These are phyloP conservation scores for Centella asiatica DNA, from an alignment of 129 eudicot species.

Conservation along the genomic window DNA sequence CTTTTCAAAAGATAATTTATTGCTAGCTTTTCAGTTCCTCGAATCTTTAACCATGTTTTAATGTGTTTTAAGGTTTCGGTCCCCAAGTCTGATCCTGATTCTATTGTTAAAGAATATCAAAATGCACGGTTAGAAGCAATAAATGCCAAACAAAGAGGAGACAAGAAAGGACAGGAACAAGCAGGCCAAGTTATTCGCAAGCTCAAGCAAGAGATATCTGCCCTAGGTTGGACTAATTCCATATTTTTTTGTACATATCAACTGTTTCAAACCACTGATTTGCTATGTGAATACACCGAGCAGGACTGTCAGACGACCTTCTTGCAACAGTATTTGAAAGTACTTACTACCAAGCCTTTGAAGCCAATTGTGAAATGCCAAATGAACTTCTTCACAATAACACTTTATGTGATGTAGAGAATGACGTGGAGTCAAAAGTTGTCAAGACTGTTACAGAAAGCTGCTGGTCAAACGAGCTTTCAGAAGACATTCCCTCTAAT, in stretches of 20 bases:
- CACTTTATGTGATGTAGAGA: conserved; percentile 20
- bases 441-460: conserved; percentile 16
- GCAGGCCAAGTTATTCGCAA: conserved; percentile 75
- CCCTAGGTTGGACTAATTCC: conserved; percentile 50
- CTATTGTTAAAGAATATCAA: conserved; percentile 67
- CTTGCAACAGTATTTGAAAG: conserved; percentile 50
- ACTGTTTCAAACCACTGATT: conserved; percentile 3
- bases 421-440: conserved; percentile 19
- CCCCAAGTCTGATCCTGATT: conserved; percentile 49
- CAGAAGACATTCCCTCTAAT: conserved; percentile 26
- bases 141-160: conserved; percentile 65
- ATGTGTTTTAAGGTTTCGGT: conserved; percentile 28
- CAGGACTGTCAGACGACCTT: conserved; percentile 72
- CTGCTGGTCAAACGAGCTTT: conserved; percentile 14
- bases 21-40: background rate
- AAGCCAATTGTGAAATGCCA: conserved; percentile 21
- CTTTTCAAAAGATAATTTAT: background rate
- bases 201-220: conserved; percentile 87
- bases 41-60: background rate
- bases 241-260: conserved; percentile 3
- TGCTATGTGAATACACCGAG: conserved; percentile 11
- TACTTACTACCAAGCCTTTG: conserved; percentile 23
- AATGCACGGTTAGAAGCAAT: conserved; percentile 74
- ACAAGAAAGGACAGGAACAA: conserved; percentile 68
- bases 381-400: conserved; percentile 20